Percentiles rank a stretch among this genome's conserved stretches.
Evolutionary conservation across 2,329 filamentous ascomycete species (phyloP).

Genomic region (Zalaria obscura): DNA sequence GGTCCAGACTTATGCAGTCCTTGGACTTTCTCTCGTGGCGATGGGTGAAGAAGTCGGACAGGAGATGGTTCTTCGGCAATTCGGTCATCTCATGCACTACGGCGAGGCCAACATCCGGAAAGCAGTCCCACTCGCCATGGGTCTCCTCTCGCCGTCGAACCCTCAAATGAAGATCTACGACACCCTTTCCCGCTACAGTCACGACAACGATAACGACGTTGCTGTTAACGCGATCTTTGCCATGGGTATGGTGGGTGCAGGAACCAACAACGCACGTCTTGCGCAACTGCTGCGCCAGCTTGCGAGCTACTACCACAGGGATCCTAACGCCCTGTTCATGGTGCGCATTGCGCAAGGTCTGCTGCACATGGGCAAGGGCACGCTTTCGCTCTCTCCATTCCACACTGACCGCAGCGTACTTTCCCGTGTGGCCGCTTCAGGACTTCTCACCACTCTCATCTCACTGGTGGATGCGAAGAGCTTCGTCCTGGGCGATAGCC

Average conservation of each 20-base stretch:
- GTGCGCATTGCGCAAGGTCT: slow-evolving; percentile 96
- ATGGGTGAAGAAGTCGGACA: slow-evolving; percentile 99
- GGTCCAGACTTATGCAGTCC: slow-evolving; percentile 87
- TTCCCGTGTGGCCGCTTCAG: slow-evolving; percentile 78
- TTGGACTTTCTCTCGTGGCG: slow-evolving; percentile 83
- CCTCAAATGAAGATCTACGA: slow-evolving; percentile 99
- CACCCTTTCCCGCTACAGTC: slow-evolving; percentile 89
- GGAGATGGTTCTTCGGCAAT: slow-evolving; percentile 96
- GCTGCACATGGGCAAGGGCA: slow-evolving; percentile 98
- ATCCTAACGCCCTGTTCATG: slow-evolving; percentile 96
- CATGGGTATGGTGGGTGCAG: slow-evolving; percentile 92
- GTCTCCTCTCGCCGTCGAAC: slow-evolving; percentile 90
- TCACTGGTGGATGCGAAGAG: slow-evolving; percentile 93
- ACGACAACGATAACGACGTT: slow-evolving; percentile 97
- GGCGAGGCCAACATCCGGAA: slow-evolving; percentile 94
- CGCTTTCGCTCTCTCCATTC: slow-evolving; percentile 93
- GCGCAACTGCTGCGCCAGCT: slow-evolving; percentile 89
- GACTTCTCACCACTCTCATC: slow-evolving; percentile 77
- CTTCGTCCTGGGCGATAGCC: slow-evolving; percentile 56
- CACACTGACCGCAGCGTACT: slow-evolving; percentile 95
- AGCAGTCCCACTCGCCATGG: slow-evolving; percentile 91
- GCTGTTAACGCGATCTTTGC: slow-evolving; percentile 98
- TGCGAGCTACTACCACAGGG: slow-evolving; percentile 94
- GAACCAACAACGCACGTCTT: slow-evolving; percentile 93
- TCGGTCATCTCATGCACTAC: slow-evolving; percentile 98